Evolutionary conservation across 139 green algal species (phyloP).

Genomic region (Volvox africanus): DNA sequence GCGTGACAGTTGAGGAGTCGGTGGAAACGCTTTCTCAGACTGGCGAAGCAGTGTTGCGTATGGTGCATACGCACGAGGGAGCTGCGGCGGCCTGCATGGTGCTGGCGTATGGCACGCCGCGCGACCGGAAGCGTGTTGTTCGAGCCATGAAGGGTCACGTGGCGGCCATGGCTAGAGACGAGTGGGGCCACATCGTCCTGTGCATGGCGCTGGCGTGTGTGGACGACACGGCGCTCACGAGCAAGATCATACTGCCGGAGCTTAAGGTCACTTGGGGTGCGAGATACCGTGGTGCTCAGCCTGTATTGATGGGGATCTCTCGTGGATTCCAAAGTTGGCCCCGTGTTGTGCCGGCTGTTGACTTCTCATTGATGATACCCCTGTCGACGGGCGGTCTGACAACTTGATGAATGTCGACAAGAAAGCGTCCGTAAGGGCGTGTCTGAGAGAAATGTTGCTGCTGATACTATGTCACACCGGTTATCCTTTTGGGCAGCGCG

Average conservation of each 20-base stretch:
- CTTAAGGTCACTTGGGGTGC: conserved; percentile 68
- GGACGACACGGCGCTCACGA: conserved; percentile 89
- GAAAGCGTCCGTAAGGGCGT: conserved; percentile 54
- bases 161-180: conserved; percentile 76
- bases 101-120: conserved; percentile 81
- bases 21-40: conserved; percentile 78
- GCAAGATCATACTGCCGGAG: conserved; percentile 81
- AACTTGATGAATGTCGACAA: conserved; percentile 81
- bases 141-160: conserved; percentile 83
- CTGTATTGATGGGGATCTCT: too few relatives aligned
- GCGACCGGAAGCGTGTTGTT: conserved; percentile 85
- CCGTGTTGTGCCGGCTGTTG: neutral
- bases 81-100: conserved; percentile 77
- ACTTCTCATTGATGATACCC: conserved; percentile 71
- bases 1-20: conserved; percentile 75
- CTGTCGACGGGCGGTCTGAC: conserved; percentile 88
- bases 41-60: conserved; percentile 83
- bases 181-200: conserved; percentile 86
- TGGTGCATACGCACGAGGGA: conserved; percentile 93
- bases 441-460: conserved; percentile 59
- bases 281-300: too few relatives aligned
- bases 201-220: conserved; percentile 75
- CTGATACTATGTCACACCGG: neutral
- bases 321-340: too few relatives aligned
- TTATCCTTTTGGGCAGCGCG: neutral